Evolutionary conservation across 2,329 filamentous ascomycete genomes (phyloP), one percentile per base, ranked within the genome.

Genomic region (Truncatella angustata): DNA sequence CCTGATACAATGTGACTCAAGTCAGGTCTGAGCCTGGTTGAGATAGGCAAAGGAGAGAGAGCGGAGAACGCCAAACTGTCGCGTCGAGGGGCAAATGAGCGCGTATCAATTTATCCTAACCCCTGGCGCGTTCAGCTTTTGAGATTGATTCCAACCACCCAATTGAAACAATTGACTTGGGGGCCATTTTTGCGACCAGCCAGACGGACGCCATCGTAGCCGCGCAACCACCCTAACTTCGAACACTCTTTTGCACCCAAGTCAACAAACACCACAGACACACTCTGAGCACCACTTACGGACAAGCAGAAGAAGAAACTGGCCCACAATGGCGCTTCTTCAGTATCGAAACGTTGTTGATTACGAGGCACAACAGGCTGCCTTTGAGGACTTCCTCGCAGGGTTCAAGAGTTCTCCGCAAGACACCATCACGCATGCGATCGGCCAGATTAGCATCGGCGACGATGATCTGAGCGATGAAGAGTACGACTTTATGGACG

Each of bases 401-500:
- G 85, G 85, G 57, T 99, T 95, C 84, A 97, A 99, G 76, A 87
- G 87, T 51, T 86, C 79, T 66, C 88, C 76, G 52, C 84, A 79
- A 70, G 81, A 79, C 54, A 82, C 87, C 54, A 85, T 95, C 60
- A 85, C 90, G 35, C 87, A 92, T 67, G 91, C 91, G 40, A 81
- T 99, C 44, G 85, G 90, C 61, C 85, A 87, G 60, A 84, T 99
- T 63, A 88, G 88, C 65, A 88, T 99, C 58, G 88, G 91, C 68
- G 92, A 91, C 65, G 88, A 95, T 72, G 88, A 88, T 61, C 80
- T 90, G 37, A 91, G 87, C 70, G 92, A 96, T 64, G 92, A 96
- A 64, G 91, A 96, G 63, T 90, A 96, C 69, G 91, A 97, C 64
- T 90, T 95, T 66, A 91, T 96, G 85, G 90, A 96, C 67, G 88